A percentile compares a stretch with the other conserved stretches of the same genome.
Conservation (phyloP, 2,329 filamentous ascomycete genomes). For the Nothopassalora personata region DNA sequence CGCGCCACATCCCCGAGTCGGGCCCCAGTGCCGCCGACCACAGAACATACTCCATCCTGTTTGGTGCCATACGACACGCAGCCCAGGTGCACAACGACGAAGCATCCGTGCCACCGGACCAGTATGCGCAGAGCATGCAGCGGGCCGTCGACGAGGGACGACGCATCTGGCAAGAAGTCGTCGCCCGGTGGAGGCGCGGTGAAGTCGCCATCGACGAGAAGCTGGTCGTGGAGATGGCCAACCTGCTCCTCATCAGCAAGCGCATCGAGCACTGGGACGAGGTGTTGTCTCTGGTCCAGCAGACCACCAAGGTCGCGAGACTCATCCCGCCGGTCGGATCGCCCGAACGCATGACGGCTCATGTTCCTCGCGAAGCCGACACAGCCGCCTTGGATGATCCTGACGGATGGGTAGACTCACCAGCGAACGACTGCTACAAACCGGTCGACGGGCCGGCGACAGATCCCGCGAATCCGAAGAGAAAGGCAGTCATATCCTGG, state of each 20-base stretch:
- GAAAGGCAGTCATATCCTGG: conserved; percentile 32
- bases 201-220: conserved; percentile 68
- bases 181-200: conserved; percentile 68
- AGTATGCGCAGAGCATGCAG: conserved; percentile 25
- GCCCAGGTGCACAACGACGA: conserved; percentile 21
- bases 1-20: conserved; percentile 62
- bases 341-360: conserved; percentile 23
- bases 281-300: conserved; percentile 68
- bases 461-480: conserved; percentile 10
- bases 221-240: conserved; percentile 75
- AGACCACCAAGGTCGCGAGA: conserved; percentile 73
- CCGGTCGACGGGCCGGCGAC: conserved; percentile 16
- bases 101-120: conserved; percentile 1
- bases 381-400: conserved; percentile 5
- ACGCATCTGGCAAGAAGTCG: conserved; percentile 73
- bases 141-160: conserved; percentile 61
- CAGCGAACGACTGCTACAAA: conserved; percentile 28
- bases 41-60: conserved; percentile 73
- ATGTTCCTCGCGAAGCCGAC: conserved; percentile 22
- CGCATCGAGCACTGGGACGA: conserved; percentile 61
- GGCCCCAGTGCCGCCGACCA: conserved; percentile 61
- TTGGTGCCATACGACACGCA: conserved; percentile 64
- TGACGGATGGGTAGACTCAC: conserved; percentile 24
- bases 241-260: conserved; percentile 62
- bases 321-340: conserved; percentile 37